Evolutionary conservation across 139 green algal species (phyloP).

Genomic region (Parachlorella kessleri): DNA sequence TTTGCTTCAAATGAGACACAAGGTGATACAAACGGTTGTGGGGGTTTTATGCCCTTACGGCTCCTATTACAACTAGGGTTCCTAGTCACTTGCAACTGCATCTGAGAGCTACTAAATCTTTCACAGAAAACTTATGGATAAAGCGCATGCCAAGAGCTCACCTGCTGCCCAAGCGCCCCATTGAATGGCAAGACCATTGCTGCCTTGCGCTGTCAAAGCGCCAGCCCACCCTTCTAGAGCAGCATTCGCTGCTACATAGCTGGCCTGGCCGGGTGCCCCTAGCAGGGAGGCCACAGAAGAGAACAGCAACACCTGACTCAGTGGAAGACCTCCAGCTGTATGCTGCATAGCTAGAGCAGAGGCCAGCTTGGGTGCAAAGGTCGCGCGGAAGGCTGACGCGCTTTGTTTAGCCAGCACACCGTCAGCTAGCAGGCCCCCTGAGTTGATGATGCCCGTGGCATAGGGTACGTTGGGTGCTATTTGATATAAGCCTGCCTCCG

Average conservation of each 20-base stretch:
- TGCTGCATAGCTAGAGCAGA: constrained; percentile 20
- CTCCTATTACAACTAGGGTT: constrained; percentile 25
- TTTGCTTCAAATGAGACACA: too few species aligned
- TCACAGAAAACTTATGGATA: background rate
- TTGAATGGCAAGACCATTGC: constrained; percentile 51
- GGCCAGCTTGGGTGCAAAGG: constrained; percentile 58
- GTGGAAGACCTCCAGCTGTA: background rate
- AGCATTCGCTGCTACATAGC: constrained; percentile 57
- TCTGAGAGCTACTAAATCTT: background rate
- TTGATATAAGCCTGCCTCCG: too few species aligned
- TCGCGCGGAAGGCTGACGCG: constrained; percentile 22
- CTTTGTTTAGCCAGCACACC: constrained; percentile 61
- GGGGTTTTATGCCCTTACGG: background rate
- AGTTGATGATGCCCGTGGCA: too few species aligned
- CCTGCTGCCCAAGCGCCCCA: constrained; percentile 65
- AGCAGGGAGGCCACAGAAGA: constrained; percentile 51
- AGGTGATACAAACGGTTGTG: background rate
- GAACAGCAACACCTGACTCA: constrained; percentile 31
- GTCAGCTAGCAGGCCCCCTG: too few species aligned
- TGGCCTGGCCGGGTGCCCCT: constrained; percentile 50
- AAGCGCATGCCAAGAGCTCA: background rate
- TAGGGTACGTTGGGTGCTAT: too few species aligned
- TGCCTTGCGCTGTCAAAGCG: background rate
- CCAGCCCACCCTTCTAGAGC: constrained; percentile 41
- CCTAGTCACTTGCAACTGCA: constrained; percentile 39